Conservation (phyloP, 768 basidiomycete species). For the Coprinopsis marcescibilis region DNA sequence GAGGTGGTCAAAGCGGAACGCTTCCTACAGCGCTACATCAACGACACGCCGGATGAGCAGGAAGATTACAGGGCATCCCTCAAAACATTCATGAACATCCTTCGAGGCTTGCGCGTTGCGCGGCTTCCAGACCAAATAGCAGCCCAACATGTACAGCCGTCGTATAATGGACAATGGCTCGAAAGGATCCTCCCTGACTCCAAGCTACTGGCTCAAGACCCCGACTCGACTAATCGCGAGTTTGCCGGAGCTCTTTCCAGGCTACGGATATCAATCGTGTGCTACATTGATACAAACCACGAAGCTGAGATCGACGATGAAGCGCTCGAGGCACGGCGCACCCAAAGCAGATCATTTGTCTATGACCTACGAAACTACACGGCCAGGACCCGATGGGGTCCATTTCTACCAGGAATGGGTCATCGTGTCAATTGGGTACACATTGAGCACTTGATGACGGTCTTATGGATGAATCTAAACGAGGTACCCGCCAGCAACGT, state of each 20-base stretch:
- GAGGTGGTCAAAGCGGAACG: no score
- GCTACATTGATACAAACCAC: slow-evolving; percentile 42
- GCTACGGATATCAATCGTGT: slow-evolving; percentile 19
- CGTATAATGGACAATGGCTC: background rate
- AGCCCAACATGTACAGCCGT: background rate
- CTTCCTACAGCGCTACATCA: no score
- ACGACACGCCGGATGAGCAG: no score
- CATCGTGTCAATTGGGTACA: slow-evolving; percentile 58
- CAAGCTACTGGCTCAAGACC: no score
- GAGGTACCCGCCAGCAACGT: slow-evolving; percentile 36
- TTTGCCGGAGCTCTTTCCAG: no score
- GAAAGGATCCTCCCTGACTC: background rate
- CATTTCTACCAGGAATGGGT: slow-evolving; percentile 33
- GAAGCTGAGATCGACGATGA: slow-evolving; percentile 26
- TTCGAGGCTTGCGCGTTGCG: no score
- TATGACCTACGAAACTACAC: slow-evolving; percentile 63
- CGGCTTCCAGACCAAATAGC: no score
- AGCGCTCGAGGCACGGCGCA: slow-evolving; percentile 31
- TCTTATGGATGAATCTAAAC: slow-evolving; percentile 45
- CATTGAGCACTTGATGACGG: slow-evolving; percentile 51
- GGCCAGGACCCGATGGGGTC: slow-evolving; percentile 50
- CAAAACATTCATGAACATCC: no score
- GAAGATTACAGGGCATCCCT: no score
- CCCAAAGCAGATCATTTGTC: slow-evolving; percentile 48
- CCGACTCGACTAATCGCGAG: no score